Percentiles rank a stretch among this genome's conserved stretches.
Evolutionary conservation across 768 basidiomycete genomes (phyloP).

Genomic region (Macrolepiota fuliginosa): DNA sequence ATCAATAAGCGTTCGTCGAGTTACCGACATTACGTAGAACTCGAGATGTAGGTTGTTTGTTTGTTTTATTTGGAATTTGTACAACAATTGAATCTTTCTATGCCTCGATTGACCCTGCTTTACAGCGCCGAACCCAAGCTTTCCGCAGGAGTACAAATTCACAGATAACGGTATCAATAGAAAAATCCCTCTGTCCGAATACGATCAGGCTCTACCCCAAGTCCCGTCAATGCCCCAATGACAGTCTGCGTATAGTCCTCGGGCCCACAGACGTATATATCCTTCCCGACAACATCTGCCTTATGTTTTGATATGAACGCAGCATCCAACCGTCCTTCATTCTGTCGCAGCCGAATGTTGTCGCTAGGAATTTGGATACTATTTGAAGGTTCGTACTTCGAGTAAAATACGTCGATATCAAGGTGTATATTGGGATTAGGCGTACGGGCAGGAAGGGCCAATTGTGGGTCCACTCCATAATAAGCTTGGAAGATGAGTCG

Average conservation of each 20-base stretch:
- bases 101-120: too few relatives aligned
- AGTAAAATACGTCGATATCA: conserved; percentile 40
- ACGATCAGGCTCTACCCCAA: conserved; percentile 30
- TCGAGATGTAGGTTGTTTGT: too few relatives aligned
- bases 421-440: conserved; percentile 21
- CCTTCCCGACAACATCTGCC: conserved; percentile 20
- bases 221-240: conserved; percentile 27
- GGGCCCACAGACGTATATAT: conserved; percentile 52
- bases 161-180: conserved; percentile 27
- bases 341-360: conserved; percentile 14
- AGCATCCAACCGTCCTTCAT: conserved; percentile 22
- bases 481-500: conserved; percentile 36
- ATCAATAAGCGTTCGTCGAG: too few relatives aligned
- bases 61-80: too few relatives aligned
- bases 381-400: conserved; percentile 6
- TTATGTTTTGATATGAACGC: conserved; percentile 16
- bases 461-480: background rate
- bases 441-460: background rate
- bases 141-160: background rate
- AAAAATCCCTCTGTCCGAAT: conserved; percentile 41
- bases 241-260: conserved; percentile 40
- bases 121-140: too few relatives aligned
- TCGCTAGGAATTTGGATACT: background rate
- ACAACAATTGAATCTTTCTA: too few relatives aligned
- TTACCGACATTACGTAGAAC: too few relatives aligned